These are phyloP conservation scores for Talaromyces wortmannii DNA, from an alignment of 495 filamentous ascomycete species.

Conservation along the genomic window DNA sequence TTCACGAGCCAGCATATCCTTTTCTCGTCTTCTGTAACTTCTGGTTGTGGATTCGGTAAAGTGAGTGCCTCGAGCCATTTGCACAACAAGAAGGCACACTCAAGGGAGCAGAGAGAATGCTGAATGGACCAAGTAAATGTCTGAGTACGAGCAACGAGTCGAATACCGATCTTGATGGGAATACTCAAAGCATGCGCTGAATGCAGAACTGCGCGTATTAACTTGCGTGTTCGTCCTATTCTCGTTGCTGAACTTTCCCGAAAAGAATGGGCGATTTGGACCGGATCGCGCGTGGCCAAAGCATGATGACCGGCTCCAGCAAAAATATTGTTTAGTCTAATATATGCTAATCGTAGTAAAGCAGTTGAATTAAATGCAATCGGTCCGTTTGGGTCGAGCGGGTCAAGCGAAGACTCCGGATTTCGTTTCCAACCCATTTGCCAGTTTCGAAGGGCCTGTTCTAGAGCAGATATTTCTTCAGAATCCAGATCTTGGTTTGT, in stretches of 20 bases:
- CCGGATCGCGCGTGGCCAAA: conserved; percentile 55
- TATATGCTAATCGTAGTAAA: conserved; percentile 58
- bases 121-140: conserved; percentile 67
- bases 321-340: conserved; percentile 60
- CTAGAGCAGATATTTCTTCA: conserved; percentile 48
- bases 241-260: conserved; percentile 41
- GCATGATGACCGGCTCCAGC: conserved; percentile 44
- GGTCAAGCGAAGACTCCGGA: conserved; percentile 45
- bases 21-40: conserved; percentile 47
- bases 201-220: conserved; percentile 56
- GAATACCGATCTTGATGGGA: conserved; percentile 61
- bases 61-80: conserved; percentile 45
- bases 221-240: conserved; percentile 47
- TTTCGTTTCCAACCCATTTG: conserved; percentile 53
- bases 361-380: conserved; percentile 64
- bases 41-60: conserved; percentile 20
- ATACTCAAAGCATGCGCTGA: conserved; percentile 64
- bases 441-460: conserved; percentile 57
- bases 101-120: conserved; percentile 60
- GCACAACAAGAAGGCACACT: conserved; percentile 60
- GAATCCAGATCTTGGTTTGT: conserved; percentile 35
- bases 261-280: conserved; percentile 51
- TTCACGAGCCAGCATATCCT: conserved; percentile 55
- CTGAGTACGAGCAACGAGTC: conserved; percentile 62
- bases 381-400: conserved; percentile 47